Conservation (phyloP, 192 early-diverging fungal genomes). For the Entomortierella parvispora region DNA sequence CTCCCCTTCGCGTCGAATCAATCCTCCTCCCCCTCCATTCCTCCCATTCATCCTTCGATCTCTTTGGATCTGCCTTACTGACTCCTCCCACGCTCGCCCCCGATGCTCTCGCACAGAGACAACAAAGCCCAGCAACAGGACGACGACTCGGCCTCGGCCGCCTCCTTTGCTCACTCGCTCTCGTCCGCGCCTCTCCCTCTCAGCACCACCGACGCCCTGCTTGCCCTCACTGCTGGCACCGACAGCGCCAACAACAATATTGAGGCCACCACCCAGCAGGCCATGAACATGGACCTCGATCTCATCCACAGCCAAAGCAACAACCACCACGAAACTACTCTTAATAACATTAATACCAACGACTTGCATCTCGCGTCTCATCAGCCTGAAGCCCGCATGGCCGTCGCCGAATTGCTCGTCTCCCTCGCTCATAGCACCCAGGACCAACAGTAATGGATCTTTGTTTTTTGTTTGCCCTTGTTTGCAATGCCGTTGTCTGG, state of each 20-base stretch:
- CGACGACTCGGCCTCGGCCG: slow-evolving; percentile 10
- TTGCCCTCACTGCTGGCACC: slow-evolving; percentile 17
- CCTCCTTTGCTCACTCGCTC: slow-evolving; percentile 35
- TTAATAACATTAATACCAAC: background rate
- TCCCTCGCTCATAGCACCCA: slow-evolving; percentile 29
- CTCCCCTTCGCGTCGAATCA: background rate
- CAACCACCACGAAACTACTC: background rate
- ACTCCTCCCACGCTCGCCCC: background rate
- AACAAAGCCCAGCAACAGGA: slow-evolving; percentile 16
- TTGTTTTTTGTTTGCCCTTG: background rate
- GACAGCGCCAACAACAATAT: background rate
- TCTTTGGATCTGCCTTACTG: background rate
- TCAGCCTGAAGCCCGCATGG: slow-evolving; percentile 41
- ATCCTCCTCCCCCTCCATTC: background rate
- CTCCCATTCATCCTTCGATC: background rate
- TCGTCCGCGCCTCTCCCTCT: slow-evolving; percentile 20
- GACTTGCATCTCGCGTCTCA: background rate
- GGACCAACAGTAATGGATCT: slow-evolving; percentile 20
- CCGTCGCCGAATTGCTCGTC: slow-evolving; percentile 42
- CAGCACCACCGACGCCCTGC: background rate
- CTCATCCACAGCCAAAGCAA: background rate
- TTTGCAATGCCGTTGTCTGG: too few relatives aligned
- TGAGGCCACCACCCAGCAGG: background rate
- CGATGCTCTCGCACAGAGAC: slow-evolving; percentile 16
- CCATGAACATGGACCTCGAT: background rate